A percentile compares a stretch with the other conserved stretches of the same genome.
These are phyloP conservation scores for Apiosordaria backusii DNA, from an alignment of 495 filamentous ascomycete species.

Conservation along the genomic window DNA sequence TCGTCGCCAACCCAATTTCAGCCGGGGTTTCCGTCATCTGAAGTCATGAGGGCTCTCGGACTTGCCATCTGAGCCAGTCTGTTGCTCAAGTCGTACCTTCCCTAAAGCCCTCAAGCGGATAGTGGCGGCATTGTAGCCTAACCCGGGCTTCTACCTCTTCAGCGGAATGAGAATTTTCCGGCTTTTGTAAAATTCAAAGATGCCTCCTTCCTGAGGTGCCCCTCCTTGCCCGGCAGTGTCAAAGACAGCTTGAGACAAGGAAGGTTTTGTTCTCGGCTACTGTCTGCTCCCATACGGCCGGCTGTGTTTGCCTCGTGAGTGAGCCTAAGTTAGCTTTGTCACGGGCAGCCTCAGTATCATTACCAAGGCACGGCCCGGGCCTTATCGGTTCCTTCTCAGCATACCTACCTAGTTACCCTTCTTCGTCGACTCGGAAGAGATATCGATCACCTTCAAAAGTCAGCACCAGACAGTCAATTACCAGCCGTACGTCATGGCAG, in stretches of 20 bases:
- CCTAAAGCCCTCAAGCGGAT: neutral
- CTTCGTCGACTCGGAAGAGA: neutral
- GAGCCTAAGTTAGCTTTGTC: neutral
- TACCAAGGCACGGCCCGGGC: no score
- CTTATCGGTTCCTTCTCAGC: neutral
- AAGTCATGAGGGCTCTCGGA: neutral
- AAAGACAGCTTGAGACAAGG: no score
- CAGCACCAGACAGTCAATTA: neutral
- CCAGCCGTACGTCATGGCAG: neutral
- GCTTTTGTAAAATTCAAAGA: neutral
- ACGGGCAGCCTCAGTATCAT: neutral
- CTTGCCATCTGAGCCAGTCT: neutral
- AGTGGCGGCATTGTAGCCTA: neutral
- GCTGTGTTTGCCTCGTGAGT: neutral
- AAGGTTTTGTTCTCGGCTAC: no score
- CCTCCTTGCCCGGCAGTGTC: neutral
- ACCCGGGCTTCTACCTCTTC: neutral
- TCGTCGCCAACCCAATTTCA: neutral
- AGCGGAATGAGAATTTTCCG: neutral
- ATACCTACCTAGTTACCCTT: neutral
- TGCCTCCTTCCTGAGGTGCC: neutral
- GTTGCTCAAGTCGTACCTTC: neutral
- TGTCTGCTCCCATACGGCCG: neutral
- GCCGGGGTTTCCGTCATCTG: neutral
- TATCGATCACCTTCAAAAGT: neutral